Evolutionary conservation across 2,329 filamentous ascomycete species (phyloP).

Genomic region (Sporothrix globosa): DNA sequence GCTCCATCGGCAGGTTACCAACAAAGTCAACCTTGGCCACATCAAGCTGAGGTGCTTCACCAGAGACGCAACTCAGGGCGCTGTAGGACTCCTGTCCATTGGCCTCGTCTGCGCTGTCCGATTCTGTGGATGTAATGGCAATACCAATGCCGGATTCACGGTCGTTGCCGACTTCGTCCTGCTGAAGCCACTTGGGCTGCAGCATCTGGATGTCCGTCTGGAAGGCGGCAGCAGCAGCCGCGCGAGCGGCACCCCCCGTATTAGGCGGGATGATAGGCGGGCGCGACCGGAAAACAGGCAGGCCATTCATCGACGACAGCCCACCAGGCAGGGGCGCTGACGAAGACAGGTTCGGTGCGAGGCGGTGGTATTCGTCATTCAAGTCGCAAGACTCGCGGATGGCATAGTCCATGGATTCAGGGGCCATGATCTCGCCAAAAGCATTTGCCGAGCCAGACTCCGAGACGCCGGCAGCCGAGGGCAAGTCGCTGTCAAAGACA

Average conservation of each 20-base stretch:
- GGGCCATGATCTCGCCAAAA: not conserved
- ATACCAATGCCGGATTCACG: constrained; percentile 68
- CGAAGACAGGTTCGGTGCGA: constrained; percentile 19
- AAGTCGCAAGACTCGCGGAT: not conserved
- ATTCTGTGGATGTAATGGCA: constrained; percentile 52
- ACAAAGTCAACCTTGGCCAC: constrained; percentile 64
- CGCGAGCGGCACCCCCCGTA: constrained; percentile 64
- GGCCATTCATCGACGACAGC: constrained; percentile 38
- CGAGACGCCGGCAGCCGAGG: constrained; percentile 27
- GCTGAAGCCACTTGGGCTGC: constrained; percentile 51
- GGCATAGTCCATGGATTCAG: not conserved
- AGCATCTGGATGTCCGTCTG: constrained; percentile 46
- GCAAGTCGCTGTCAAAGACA: constrained; percentile 48
- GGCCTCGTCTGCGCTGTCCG: constrained; percentile 43
- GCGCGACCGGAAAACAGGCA: constrained; percentile 55
- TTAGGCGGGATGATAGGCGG: constrained; percentile 65
- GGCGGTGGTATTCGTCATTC: not conserved
- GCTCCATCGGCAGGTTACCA: constrained; percentile 57
- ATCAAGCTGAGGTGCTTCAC: constrained; percentile 41
- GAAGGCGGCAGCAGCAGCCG: constrained; percentile 61
- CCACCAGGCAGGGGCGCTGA: constrained; percentile 30
- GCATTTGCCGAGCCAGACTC: not conserved
- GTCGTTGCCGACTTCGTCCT: constrained; percentile 58
- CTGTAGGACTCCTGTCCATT: constrained; percentile 34
- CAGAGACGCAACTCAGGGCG: not conserved